These are phyloP conservation scores for Spiraea crenata DNA, from an alignment of 331 rosid genomes.

Conservation along the genomic window DNA sequence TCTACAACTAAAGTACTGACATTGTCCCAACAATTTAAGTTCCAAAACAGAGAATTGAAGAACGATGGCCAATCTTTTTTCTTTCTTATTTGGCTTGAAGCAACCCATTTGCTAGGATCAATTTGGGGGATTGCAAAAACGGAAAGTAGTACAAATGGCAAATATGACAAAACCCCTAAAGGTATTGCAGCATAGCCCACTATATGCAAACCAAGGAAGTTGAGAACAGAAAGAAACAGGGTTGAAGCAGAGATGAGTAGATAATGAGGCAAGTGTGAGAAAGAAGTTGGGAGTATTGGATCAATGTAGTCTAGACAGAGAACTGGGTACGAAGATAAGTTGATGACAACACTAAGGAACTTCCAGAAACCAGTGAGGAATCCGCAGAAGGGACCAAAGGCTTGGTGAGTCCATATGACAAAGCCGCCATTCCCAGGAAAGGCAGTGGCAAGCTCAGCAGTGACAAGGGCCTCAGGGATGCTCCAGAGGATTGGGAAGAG, in stretches of 20 bases:
- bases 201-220: constrained; percentile 29
- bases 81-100: constrained; percentile 19
- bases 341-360: constrained; percentile 39
- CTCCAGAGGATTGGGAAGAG: constrained; percentile 50
- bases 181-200: constrained; percentile 33
- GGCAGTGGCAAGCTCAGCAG: constrained; percentile 46
- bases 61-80: constrained; percentile 36
- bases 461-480: constrained; percentile 48
- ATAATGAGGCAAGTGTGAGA: constrained; percentile 23
- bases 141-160: constrained; percentile 34
- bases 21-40: constrained; percentile 45
- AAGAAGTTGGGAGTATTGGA: constrained; percentile 19
- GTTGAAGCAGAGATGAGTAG: constrained; percentile 30
- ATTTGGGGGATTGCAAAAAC: constrained; percentile 36
- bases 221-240: constrained; percentile 27
- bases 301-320: constrained; percentile 38
- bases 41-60: constrained; percentile 45
- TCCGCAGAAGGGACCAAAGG: constrained; percentile 56
- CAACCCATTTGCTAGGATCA: constrained; percentile 35
- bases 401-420: constrained; percentile 44
- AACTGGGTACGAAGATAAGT: constrained; percentile 39
- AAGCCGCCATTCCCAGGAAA: constrained; percentile 47
- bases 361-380: constrained; percentile 47
- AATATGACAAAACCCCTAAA: constrained; percentile 29
- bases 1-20: constrained; percentile 43